These are phyloP conservation scores for Diaporthe citriasiana DNA, from an alignment of 2,329 filamentous ascomycete genomes.

Conservation along the genomic window DNA sequence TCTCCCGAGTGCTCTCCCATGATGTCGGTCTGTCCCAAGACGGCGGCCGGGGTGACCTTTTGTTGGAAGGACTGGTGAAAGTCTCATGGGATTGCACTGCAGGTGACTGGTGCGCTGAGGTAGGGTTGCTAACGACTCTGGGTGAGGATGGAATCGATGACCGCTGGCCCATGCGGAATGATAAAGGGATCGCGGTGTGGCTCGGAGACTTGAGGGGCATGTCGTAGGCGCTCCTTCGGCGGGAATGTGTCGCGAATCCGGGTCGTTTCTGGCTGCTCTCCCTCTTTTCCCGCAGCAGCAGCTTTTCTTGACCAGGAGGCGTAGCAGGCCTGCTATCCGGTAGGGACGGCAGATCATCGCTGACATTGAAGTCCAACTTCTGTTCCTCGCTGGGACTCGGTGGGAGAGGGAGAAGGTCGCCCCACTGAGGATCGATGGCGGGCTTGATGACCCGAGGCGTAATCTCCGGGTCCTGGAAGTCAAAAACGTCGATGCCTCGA, in stretches of 20 bases:
- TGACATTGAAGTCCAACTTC: constrained; percentile 49
- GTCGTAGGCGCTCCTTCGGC: constrained; percentile 64
- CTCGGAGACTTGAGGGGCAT: constrained; percentile 66
- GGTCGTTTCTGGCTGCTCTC: constrained; percentile 41
- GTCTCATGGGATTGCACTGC: constrained; percentile 23
- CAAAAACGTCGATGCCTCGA: constrained; percentile 57
- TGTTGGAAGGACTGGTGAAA: constrained; percentile 3
- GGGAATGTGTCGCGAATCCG: constrained; percentile 54
- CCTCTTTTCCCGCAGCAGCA: constrained; percentile 55
- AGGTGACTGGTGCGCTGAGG: constrained; percentile 47
- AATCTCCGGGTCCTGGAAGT: constrained; percentile 65
- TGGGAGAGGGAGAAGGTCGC: constrained; percentile 74
- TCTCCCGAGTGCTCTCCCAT: constrained; percentile 77
- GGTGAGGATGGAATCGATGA: constrained; percentile 60
- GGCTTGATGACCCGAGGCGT: constrained; percentile 71
- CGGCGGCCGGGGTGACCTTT: constrained; percentile 26
- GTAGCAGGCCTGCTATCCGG: constrained; percentile 73
- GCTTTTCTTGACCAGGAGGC: constrained; percentile 63
- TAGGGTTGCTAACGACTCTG: constrained; percentile 56
- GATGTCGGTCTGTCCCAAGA: constrained; percentile 65
- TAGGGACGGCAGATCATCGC: constrained; percentile 64
- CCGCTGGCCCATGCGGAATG: constrained; percentile 66
- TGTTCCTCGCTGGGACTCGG: constrained; percentile 71
- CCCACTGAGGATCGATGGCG: constrained; percentile 76
- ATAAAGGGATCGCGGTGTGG: constrained; percentile 70